These are phyloP conservation scores for Paramicrosporidium saccamoebae DNA, from an alignment of 371 early-diverging fungal species.

Conservation along the genomic window DNA sequence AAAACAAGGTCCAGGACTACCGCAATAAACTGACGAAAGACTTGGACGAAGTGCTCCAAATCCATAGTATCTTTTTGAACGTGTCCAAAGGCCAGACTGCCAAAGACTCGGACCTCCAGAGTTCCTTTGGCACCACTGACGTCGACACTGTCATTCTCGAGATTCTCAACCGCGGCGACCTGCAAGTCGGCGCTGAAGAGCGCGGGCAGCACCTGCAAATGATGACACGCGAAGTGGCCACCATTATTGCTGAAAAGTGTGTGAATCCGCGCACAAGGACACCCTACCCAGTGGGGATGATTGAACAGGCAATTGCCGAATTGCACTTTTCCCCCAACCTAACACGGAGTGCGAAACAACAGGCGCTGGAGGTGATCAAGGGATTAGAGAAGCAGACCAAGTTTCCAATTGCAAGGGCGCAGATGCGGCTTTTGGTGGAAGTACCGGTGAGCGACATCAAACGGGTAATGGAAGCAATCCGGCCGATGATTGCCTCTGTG, in stretches of 20 bases:
- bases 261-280: slow-evolving; percentile 77
- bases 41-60: slow-evolving; percentile 78
- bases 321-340: slow-evolving; percentile 60
- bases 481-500: slow-evolving; percentile 19
- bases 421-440: slow-evolving; percentile 49
- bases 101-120: slow-evolving; percentile 42
- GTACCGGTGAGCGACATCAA: slow-evolving; percentile 53
- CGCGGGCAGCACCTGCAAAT: slow-evolving; percentile 44
- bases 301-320: slow-evolving; percentile 64
- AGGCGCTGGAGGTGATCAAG: slow-evolving; percentile 68
- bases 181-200: slow-evolving; percentile 82
- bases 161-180: slow-evolving; percentile 73
- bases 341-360: slow-evolving; percentile 37
- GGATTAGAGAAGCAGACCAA: slow-evolving; percentile 48
- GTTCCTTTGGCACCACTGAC: slow-evolving; percentile 62
- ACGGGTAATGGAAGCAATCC: slow-evolving; percentile 36
- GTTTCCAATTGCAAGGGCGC: slow-evolving; percentile 67
- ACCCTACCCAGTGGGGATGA: slow-evolving; percentile 79
- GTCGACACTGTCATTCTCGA: slow-evolving; percentile 40
- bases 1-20: slow-evolving; percentile 94
- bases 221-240: slow-evolving; percentile 58
- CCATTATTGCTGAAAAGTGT: slow-evolving; percentile 63
- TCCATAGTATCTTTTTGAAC: slow-evolving; percentile 59
- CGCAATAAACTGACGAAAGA: slow-evolving; percentile 75
- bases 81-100: slow-evolving; percentile 87